Conservation (phyloP, 2,329 filamentous ascomycete species). For the Podosphaera xanthii region DNA sequence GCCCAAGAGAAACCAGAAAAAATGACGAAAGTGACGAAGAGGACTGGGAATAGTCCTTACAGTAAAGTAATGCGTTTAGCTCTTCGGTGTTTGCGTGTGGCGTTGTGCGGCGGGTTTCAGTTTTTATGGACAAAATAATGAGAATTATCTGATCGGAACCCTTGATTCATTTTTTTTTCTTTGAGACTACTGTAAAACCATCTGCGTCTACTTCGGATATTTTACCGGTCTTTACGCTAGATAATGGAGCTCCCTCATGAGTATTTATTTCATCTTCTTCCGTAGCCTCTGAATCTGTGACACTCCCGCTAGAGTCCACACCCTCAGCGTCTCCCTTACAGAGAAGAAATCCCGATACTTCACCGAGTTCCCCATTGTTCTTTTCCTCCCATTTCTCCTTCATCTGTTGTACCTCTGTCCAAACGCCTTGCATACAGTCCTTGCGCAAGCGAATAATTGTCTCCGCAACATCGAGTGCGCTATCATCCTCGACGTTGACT, state of each 20-base stretch:
- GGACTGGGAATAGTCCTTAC: conserved; percentile 43
- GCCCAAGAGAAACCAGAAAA: conserved; percentile 33
- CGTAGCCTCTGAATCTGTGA: conserved; percentile 47
- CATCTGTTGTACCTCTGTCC: conserved; percentile 39
- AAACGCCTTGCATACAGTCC: conserved; percentile 41
- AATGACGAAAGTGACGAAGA: conserved; percentile 45
- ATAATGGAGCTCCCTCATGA: conserved; percentile 47
- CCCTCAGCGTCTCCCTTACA: conserved; percentile 31
- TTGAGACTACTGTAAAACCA: conserved; percentile 54
- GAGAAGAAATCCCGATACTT: conserved; percentile 24
- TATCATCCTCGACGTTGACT: conserved; percentile 77
- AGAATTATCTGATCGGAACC: neutral
- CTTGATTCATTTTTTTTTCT: conserved; percentile 29
- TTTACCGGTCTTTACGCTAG: conserved; percentile 32
- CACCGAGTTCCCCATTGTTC: conserved; percentile 28
- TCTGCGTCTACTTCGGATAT: conserved; percentile 59
- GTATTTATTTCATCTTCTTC: conserved; percentile 32
- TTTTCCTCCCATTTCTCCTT: conserved; percentile 37
- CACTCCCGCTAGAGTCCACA: conserved; percentile 31
- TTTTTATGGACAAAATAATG: neutral
- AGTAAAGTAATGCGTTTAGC: neutral
- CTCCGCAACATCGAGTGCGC: conserved; percentile 47
- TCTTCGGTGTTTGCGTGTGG: conserved; percentile 4
- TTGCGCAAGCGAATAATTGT: conserved; percentile 46
- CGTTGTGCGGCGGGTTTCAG: conserved; percentile 3